Conservation (phyloP, 192 early-diverging fungal genomes). For the Radiomyces spectabilis region DNA sequence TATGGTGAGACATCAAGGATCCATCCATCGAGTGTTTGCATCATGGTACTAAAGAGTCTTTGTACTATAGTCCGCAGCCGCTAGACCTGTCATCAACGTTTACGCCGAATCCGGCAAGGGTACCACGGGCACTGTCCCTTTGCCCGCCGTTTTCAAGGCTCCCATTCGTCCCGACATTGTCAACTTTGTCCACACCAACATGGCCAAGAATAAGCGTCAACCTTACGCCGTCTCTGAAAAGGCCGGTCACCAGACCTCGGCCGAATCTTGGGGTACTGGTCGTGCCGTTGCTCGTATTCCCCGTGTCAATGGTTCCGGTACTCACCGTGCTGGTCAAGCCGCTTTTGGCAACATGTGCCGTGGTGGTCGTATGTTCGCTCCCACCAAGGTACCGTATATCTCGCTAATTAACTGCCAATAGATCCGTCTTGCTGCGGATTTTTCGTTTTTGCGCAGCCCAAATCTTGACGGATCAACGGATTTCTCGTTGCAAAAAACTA, state of each 20-base stretch:
- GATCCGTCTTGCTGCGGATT: not conserved
- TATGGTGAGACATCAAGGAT: too few relatives aligned
- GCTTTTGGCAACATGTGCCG: conserved; percentile 99
- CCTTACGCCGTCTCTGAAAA: conserved; percentile 91
- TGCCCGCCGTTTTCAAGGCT: conserved; percentile 94
- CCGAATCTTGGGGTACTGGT: conserved; percentile 98
- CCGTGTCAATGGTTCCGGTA: conserved; percentile 94
- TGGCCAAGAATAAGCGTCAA: conserved; percentile 99
- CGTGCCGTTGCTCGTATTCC: conserved; percentile 99
- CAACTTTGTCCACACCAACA: conserved; percentile 94
- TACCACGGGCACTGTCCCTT: conserved; percentile 68
- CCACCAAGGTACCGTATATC: conserved; percentile 62
- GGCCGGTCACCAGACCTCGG: conserved; percentile 99
- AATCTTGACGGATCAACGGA: too few relatives aligned
- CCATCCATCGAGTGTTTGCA: too few relatives aligned
- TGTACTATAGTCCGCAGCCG: conserved; percentile 31
- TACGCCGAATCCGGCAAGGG: conserved; percentile 69
- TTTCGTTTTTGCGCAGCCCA: too few relatives aligned
- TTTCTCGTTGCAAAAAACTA: not conserved
- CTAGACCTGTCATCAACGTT: conserved; percentile 91
- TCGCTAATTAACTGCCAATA: not conserved
- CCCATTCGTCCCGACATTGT: conserved; percentile 98
- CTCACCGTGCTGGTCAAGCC: conserved; percentile 96
- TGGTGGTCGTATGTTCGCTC: conserved; percentile 99
- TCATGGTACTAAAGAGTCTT: too few relatives aligned